Evolutionary conservation across 306 rosid species (phyloP).

Genomic region (Vicia sativa): DNA sequence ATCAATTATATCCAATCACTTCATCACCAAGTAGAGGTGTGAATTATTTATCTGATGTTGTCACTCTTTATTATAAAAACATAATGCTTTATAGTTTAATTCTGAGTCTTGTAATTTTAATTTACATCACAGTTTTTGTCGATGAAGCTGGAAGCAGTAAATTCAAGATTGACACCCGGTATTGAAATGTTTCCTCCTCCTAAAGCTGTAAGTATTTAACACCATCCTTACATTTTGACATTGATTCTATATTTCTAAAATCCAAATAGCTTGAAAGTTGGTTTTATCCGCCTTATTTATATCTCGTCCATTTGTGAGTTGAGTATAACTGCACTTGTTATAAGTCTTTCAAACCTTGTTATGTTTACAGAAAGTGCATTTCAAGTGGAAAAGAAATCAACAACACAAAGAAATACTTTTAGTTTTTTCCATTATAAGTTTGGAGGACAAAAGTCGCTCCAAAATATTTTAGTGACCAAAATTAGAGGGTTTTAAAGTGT

Average conservation of each 20-base stretch:
- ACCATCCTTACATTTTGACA: not conserved
- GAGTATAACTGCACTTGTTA: not conserved
- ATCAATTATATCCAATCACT: slow-evolving; percentile 92
- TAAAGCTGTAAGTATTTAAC: slow-evolving; percentile 65
- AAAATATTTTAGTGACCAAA: not conserved
- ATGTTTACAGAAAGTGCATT: too few relatives aligned
- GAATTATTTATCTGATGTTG: slow-evolving; percentile 18
- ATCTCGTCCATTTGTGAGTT: not conserved
- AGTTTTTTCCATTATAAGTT: not conserved
- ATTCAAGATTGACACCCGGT: slow-evolving; percentile 67
- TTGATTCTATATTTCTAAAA: slow-evolving; percentile 5
- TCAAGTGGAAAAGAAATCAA: too few relatives aligned
- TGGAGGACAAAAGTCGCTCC: not conserved
- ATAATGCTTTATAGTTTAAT: not conserved
- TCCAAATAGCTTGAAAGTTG: slow-evolving; percentile 6
- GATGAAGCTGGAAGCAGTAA: slow-evolving; percentile 93
- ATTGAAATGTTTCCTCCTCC: slow-evolving; percentile 80
- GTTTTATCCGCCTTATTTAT: not conserved
- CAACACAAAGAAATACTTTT: too few relatives aligned
- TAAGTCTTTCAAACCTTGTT: not conserved
- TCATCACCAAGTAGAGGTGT: slow-evolving; percentile 91
- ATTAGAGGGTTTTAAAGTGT: not conserved
- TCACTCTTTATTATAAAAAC: not conserved
- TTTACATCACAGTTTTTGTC: slow-evolving; percentile 78
- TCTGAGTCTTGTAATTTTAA: slow-evolving; percentile 20